Conservation (phyloP, 2,329 filamentous ascomycete genomes). For the Fusarium annulatum region DNA sequence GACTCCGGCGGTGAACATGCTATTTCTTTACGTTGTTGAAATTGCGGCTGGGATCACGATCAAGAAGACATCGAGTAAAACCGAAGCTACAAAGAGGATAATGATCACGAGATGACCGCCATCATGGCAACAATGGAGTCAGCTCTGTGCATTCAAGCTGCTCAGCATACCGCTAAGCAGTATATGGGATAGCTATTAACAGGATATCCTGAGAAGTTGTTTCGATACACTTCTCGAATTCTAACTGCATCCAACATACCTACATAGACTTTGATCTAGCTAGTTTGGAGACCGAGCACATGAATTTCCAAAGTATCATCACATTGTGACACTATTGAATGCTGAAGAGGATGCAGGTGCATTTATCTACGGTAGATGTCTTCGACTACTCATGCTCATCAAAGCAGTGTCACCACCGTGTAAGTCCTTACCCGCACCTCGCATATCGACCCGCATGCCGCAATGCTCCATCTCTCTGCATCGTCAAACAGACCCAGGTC, state of each 20-base stretch:
- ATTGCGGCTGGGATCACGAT: conserved; percentile 8
- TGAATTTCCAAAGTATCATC: neutral
- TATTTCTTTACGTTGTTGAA: conserved; percentile 6
- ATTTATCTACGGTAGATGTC: conserved; percentile 6
- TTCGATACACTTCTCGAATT: neutral
- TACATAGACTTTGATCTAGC: conserved; percentile 3
- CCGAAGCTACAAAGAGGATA: conserved; percentile 1
- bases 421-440: conserved; percentile 23
- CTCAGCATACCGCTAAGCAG: conserved; percentile 15
- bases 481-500: conserved; percentile 25
- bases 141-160: conserved; percentile 7
- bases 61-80: neutral
- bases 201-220: neutral
- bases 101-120: conserved; percentile 22
- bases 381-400: conserved; percentile 2
- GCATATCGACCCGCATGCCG: conserved; percentile 31
- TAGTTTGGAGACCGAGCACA: conserved; percentile 4
- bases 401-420: neutral
- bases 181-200: conserved; percentile 5
- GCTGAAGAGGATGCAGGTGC: conserved; percentile 19
- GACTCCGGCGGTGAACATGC: conserved; percentile 41
- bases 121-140: neutral
- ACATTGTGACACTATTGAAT: neutral
- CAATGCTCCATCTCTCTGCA: conserved; percentile 19
- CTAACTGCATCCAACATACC: neutral